A percentile compares a stretch with the other conserved stretches of the same genome.
Evolutionary conservation across 495 filamentous ascomycete species (phyloP).

Genomic region (Tirmania nivea): DNA sequence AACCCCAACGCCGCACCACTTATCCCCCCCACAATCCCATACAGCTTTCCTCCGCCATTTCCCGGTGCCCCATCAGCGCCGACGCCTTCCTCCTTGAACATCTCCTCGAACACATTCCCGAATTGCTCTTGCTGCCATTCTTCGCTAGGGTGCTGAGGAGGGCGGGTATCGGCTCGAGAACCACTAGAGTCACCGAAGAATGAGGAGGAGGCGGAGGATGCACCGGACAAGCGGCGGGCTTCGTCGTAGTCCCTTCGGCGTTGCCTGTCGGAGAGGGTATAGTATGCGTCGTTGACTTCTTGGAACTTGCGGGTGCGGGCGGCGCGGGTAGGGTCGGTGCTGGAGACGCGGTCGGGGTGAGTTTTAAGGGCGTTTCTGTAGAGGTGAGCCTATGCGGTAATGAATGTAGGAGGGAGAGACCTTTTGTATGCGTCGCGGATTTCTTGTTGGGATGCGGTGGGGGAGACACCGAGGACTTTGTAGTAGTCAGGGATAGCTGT

Average conservation of each 20-base stretch:
- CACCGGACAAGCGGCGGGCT: constrained; percentile 31
- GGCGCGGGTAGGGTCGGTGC: constrained; percentile 65
- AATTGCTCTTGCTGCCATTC: constrained; percentile 49
- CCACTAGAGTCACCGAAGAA: constrained; percentile 28
- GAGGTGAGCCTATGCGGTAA: neutral
- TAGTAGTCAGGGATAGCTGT: constrained; percentile 13
- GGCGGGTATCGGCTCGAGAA: neutral
- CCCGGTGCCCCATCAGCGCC: constrained; percentile 28
- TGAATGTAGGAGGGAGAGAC: constrained; percentile 22
- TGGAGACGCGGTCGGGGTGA: constrained; percentile 78
- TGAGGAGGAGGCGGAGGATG: neutral
- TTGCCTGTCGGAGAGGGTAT: constrained; percentile 60
- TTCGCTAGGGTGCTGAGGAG: constrained; percentile 10
- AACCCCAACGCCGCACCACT: constrained; percentile 85
- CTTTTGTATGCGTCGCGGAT: constrained; percentile 91
- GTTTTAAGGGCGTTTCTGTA: constrained; percentile 72
- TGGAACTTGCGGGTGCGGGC: constrained; percentile 78
- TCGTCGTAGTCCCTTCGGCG: constrained; percentile 81
- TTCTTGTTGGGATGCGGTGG: constrained; percentile 55
- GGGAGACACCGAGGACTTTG: constrained; percentile 46
- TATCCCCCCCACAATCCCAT: constrained; percentile 63
- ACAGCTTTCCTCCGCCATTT: constrained; percentile 36
- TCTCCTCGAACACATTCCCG: constrained; percentile 85
- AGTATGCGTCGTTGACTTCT: constrained; percentile 94
- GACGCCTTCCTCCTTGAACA: constrained; percentile 84